Evolutionary conservation across 2,329 filamentous ascomycete genomes (phyloP), one percentile per base, ranked within the genome.

Genomic region (Xenoacremonium recifei): DNA sequence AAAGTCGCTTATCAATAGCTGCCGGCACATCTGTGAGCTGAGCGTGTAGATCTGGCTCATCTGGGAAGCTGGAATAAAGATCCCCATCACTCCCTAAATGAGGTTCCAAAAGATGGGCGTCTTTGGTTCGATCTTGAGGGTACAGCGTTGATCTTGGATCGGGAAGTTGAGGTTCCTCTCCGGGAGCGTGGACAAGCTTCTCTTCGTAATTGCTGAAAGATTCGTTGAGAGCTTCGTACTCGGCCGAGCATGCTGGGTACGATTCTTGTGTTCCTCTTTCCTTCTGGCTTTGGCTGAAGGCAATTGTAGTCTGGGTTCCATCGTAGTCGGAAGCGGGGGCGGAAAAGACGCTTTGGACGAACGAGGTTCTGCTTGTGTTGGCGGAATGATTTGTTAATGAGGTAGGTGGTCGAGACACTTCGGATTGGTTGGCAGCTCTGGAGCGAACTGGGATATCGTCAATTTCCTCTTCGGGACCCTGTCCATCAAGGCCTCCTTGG

Each of bases 271-370:
- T 44, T 32, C 21, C 12, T 15, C 34, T 44, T 32, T 19, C 12
- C 15, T 35, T 27, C 6, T 16, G 21, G 4, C 9, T n/a, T 4
- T 4, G 7, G 16, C 18, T 15, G n/a, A 16, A 27, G 23, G 21
- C 50, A 10, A 61, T 35, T 1, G 67, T 71, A 13, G 61, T 59
- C 41, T 70, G 64, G 1, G 59, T 68, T 11, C 59, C 58, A 4
- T 49, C 45, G 1, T 46, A 46, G 10, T 30, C 39, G 2, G 55
- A 50, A 44, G 47, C 42, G 15, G 42, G 20, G n/a, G 55, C 47
- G 10, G 65, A 69, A 39, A 70, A 73, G 17, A 67, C 47, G 5
- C 46, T 56, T 0, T 63, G 56, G 3, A 45, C 53, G 19, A 66
- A 49, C 0, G 67, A 68, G 3, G 48, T 45, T 25, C 46, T 61